These are phyloP conservation scores for Hypoxylon perforatum DNA, from an alignment of 495 filamentous ascomycete species.

Conservation along the genomic window DNA sequence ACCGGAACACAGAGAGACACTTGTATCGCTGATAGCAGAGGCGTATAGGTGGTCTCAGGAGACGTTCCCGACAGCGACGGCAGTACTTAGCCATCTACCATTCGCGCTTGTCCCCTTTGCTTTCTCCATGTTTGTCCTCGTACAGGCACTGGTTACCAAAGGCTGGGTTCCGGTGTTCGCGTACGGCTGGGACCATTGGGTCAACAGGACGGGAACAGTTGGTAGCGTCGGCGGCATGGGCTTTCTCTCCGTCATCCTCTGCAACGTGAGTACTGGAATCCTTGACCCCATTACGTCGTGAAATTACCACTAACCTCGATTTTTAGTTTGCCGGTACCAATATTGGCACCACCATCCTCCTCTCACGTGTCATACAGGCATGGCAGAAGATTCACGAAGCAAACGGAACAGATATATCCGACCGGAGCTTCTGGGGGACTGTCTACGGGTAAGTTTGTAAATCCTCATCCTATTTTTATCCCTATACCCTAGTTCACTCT, in stretches of 20 bases:
- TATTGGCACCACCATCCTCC: constrained; percentile 75
- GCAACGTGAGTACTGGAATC: constrained; percentile 65
- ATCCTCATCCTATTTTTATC: background rate
- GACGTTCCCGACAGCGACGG: constrained; percentile 72
- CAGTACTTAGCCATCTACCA: constrained; percentile 69
- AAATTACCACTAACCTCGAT: constrained; percentile 17
- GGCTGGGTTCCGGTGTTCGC: constrained; percentile 76
- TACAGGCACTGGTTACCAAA: constrained; percentile 72
- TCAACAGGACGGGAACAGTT: constrained; percentile 70
- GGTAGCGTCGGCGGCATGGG: constrained; percentile 74
- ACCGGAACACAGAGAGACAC: constrained; percentile 35
- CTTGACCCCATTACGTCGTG: background rate
- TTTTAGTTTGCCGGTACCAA: constrained; percentile 75
- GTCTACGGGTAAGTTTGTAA: constrained; percentile 57
- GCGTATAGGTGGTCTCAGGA: constrained; percentile 66
- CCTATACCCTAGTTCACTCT: background rate
- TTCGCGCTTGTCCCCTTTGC: constrained; percentile 73
- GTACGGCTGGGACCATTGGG: constrained; percentile 75
- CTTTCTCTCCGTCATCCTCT: constrained; percentile 72
- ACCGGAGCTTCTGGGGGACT: constrained; percentile 73
- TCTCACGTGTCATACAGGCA: constrained; percentile 71
- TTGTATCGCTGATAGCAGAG: constrained; percentile 58
- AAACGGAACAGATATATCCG: constrained; percentile 56
- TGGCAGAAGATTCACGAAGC: constrained; percentile 67
- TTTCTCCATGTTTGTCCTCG: constrained; percentile 74